A percentile compares a stretch with the other conserved stretches of the same genome.
phyloP scores from a whole-genome alignment of 805 yeast genomes.

The Saccharomycopsis sp. region DNA sequence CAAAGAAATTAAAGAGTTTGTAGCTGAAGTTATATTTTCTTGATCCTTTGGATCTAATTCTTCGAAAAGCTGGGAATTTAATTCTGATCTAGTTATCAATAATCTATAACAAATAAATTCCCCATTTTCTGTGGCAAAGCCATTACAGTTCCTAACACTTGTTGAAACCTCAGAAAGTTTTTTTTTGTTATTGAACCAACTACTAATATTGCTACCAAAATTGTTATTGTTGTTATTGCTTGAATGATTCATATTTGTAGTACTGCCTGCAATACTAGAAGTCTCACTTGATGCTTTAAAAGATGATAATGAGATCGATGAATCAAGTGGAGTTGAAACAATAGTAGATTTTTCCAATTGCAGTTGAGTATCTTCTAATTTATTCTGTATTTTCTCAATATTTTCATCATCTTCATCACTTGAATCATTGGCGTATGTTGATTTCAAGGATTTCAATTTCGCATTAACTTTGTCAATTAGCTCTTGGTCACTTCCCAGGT shows the following conservation, averaged over 20 bases:
- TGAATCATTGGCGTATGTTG: conserved; percentile 28
- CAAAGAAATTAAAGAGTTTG: conserved; percentile 30
- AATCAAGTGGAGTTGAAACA: not conserved
- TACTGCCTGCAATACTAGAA: conserved; percentile 3
- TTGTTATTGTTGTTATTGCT: no score
- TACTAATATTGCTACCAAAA: conserved; percentile 1
- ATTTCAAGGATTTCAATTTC: conserved; percentile 12
- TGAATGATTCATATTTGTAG: no score
- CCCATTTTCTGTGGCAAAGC: conserved; percentile 5
- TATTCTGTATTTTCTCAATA: not conserved
- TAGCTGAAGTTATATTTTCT: conserved; percentile 40
- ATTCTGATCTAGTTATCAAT: conserved; percentile 47
- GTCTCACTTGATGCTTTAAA: conserved; percentile 2
- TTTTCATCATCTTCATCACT: not conserved
- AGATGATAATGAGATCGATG: not conserved
- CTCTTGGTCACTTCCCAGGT: conserved; percentile 7
- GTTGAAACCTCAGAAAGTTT: conserved; percentile 3
- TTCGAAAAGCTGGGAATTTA: conserved; percentile 40
- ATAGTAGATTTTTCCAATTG: not conserved
- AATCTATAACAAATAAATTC: conserved; percentile 36
- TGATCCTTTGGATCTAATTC: conserved; percentile 40
- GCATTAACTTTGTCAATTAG: conserved; percentile 10
- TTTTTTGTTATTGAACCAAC: conserved; percentile 12
- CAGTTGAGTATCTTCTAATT: conserved; percentile 1
- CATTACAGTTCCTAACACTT: conserved; percentile 3